Evolutionary conservation across 1,139 yeast genomes (phyloP).

Genomic region (Kodamaea sp.): DNA sequence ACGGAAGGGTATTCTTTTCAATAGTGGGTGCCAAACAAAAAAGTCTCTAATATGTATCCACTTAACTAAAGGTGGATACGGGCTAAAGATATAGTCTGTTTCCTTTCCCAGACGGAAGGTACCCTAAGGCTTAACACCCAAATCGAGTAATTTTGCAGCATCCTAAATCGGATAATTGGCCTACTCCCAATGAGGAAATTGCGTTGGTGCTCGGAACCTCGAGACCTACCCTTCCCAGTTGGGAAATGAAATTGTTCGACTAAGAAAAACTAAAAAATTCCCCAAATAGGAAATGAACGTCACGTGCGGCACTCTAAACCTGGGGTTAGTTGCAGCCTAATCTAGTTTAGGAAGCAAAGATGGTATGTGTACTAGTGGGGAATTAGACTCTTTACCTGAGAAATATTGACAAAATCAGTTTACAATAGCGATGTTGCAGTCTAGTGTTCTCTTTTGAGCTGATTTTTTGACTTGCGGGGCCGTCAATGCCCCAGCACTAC

Average conservation of each 20-base stretch:
- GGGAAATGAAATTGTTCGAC: conserved; percentile 6
- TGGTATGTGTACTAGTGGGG: no score
- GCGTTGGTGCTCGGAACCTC: conserved; percentile 1
- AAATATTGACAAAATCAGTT: no score
- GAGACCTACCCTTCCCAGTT: conserved; percentile 7
- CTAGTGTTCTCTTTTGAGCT: no score
- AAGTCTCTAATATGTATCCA: background rate
- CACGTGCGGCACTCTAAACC: no score
- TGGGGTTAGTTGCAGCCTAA: no score
- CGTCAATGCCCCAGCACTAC: no score
- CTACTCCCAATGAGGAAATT: conserved; percentile 4
- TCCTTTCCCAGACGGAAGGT: no score
- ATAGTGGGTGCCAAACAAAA: conserved; percentile 1
- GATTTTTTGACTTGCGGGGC: no score
- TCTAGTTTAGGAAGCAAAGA: no score
- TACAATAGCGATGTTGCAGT: no score
- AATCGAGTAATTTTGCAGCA: conserved; percentile 10
- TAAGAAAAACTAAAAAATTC: conserved; percentile 1
- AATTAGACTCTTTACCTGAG: no score
- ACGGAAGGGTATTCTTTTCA: conserved; percentile 8
- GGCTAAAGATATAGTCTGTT: conserved; percentile 11
- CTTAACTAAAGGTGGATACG: conserved; percentile 4
- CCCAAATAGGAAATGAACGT: conserved; percentile 4
- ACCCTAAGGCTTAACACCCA: conserved; percentile 9
- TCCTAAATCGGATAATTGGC: conserved; percentile 11